Base-by-base conservation (phyloP, 805 yeast species). In the Pichia eremophila region DNA sequence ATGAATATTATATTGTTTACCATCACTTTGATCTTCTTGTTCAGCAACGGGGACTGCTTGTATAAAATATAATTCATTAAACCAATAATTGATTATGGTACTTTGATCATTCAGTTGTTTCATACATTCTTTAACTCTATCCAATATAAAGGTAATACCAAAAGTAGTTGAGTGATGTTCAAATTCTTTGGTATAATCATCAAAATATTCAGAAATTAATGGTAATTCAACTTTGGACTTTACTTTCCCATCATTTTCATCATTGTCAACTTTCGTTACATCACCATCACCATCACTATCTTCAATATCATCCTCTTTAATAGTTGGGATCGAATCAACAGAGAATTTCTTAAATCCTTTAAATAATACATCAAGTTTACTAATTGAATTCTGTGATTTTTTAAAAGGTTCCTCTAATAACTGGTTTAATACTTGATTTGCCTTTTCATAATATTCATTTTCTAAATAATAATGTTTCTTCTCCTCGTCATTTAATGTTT, bases 1-100 rank as follows among this genome's bases (percentile, higher is more conserved):
- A 0, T 95, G 81, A 5, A 74, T 75, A 12, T 78, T 81, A 62
- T 90, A 93, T 57, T 89, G 97, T 44, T 79, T 84, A 14, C 90
- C 89, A 32, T 32, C 36, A 45, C 81, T 79, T 3, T 57, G 57
- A 29, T 53, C 62, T 3, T 53, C 62, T 5, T 47, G 52, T 8
- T 51, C 48, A 32, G 56, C 65, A 8, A 85, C 68, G 0, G 79
- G 79, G n/a, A 67, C 68, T 35, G 67, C 58, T 43, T 85, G 63
- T 14, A 78, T 60, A 2, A 53, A 54, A 5, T 64, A 56, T 45
- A 83, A 60, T 15, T 71, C 67, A 0, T 57, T 57, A 49, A 78
- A 59, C 82, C 85, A 78, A 6, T 58, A 55, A 54, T 81, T 81
- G 17, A 83, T 65, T 4, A 70, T 55, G 5, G 58, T 57, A 0